phyloP scores from a whole-genome alignment of 2,329 filamentous ascomycete species.

The Akanthomyces uredinophilus region DNA sequence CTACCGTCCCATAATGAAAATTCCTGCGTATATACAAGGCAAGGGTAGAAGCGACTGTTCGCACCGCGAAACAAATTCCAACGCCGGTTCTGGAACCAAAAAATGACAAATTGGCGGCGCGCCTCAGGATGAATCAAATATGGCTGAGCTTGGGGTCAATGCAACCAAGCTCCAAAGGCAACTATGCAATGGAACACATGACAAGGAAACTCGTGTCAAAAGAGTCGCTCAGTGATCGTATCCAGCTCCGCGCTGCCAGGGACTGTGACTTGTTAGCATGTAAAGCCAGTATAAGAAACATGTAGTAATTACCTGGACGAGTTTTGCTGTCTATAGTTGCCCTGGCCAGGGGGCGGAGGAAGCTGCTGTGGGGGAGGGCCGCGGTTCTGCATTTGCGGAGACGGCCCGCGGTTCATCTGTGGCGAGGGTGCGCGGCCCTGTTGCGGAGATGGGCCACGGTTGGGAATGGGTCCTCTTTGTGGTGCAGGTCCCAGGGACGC shows the following conservation, averaged over 20 bases:
- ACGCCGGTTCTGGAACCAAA: constrained; percentile 1
- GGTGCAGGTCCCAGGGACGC: constrained; percentile 7
- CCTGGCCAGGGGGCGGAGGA: constrained; percentile 14
- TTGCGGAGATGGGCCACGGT: constrained; percentile 10
- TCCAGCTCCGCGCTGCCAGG: constrained; percentile 42
- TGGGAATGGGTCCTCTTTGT: constrained; percentile 7
- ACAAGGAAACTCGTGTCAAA: constrained; percentile 10
- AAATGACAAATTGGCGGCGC: constrained; percentile 1
- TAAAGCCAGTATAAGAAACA: background rate
- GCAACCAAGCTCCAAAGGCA: background rate
- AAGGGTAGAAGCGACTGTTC: background rate
- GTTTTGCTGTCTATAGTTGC: constrained; percentile 32
- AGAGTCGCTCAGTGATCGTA: constrained; percentile 31
- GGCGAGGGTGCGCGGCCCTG: constrained; percentile 6
- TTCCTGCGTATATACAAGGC: constrained; percentile 7
- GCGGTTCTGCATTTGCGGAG: constrained; percentile 5
- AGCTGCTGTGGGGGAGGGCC: constrained; percentile 24
- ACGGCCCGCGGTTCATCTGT: constrained; percentile 8
- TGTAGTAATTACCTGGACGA: constrained; percentile 31
- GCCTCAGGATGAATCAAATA: background rate
- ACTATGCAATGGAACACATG: constrained; percentile 7
- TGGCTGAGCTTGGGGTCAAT: background rate
- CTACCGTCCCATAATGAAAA: constrained; percentile 7
- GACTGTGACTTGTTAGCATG: constrained; percentile 27
- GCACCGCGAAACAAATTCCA: background rate